A percentile compares a stretch with the other conserved stretches of the same genome.
Evolutionary conservation across 345 rosid species (phyloP).

Genomic region (Limnanthes douglasii): DNA sequence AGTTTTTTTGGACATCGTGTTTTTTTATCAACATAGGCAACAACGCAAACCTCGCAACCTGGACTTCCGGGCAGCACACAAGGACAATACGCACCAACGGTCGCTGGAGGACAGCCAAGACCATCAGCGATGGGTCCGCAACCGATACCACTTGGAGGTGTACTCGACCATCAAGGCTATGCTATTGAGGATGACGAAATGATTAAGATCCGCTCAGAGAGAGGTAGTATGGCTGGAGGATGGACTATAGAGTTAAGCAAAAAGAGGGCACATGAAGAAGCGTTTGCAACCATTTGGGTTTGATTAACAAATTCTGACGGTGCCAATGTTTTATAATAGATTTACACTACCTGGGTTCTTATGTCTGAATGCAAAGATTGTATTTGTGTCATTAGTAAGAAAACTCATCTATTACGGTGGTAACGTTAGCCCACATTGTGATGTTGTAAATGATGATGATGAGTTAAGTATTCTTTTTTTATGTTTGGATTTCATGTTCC

Average conservation of each 20-base stretch:
- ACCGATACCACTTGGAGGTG: conserved; percentile 48
- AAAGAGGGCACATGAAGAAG: conserved; percentile 89
- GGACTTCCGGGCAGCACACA: conserved; percentile 22
- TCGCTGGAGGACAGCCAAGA: conserved; percentile 53
- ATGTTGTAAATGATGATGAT: not conserved
- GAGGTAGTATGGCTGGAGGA: conserved; percentile 71
- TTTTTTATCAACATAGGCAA: conserved; percentile 8
- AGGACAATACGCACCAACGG: conserved; percentile 47
- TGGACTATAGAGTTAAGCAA: conserved; percentile 73
- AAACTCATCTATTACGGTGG: not conserved
- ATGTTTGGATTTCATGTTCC: too few relatives aligned
- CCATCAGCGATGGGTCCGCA: conserved; percentile 68
- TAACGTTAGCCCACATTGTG: not conserved
- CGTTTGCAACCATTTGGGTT: conserved; percentile 77
- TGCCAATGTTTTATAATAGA: not conserved
- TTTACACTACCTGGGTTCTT: not conserved
- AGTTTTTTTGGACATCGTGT: not conserved
- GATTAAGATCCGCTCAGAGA: conserved; percentile 62
- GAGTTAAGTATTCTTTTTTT: not conserved
- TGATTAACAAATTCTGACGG: conserved; percentile 12
- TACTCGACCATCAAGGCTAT: conserved; percentile 41
- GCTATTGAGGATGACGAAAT: conserved; percentile 48
- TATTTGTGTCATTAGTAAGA: not conserved
- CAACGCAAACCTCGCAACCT: conserved; percentile 24
- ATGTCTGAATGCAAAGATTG: not conserved